Base-by-base conservation (phyloP, 441 rosid species). In the Croton laevigatus region DNA sequence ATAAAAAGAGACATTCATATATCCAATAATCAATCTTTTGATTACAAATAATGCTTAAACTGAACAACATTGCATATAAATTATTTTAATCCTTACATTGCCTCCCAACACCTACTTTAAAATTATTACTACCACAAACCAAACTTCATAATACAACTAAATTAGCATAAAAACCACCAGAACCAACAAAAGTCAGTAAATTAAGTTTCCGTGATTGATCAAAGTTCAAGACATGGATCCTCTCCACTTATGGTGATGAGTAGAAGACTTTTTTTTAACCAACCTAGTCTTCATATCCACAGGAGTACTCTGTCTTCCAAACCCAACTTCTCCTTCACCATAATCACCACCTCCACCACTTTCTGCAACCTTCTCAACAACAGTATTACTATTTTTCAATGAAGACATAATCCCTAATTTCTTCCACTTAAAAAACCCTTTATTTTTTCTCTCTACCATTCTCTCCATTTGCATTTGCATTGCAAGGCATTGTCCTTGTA, bases 381-480 rank as follows among this genome's bases (percentile, higher is more conserved):
- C 44, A 60, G 75, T 78, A 36, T 79, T 78, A 6, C 66, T 60
- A 37, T 59, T 83, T 79, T 73, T 85, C 44, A 80, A 44, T 5
- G 90, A 73, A 20, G 89, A 81, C 77, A 81, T 76, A 9, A 86
- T 57, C 58, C 93, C 91, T 16, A 88, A 51, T 78, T 58, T 91
- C 83, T 71, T 88, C 97, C 96, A 89, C 78, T 80, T 86, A 46
- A 88, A 91, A 49, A 78, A 81, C 64, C 89, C 80, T 74, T 79
- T 84, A 80, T 82, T 94, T 53, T 53, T 53, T 68, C 86, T 88
- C 82, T 80, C 81, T 72, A 73, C 1, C 81, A 86, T 38, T 80
- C 83, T 86, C 71, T 88, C 91, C 53, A 91, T 77, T 71, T 89
- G 96, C 61, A 53, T 70, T 63, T 88, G 87, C 89, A 91, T 72